phyloP scores from a whole-genome alignment of 1,139 yeast genomes.

The Sugiyamaella castrensis region DNA sequence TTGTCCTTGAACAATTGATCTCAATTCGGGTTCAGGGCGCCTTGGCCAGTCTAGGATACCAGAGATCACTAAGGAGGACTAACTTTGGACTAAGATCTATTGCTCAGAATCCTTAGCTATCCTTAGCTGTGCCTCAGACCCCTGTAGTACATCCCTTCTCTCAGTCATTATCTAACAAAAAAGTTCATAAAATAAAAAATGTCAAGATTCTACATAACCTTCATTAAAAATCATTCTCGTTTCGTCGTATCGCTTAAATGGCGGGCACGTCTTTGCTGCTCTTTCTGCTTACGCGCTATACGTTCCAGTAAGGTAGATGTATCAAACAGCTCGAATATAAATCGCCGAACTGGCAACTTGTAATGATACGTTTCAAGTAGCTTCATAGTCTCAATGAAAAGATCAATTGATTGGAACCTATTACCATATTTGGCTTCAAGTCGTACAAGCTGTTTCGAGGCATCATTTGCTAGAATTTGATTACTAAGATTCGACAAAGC shows the following conservation, averaged over 20 bases:
- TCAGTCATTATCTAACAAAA: too few relatives aligned
- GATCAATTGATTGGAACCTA: constrained; percentile 54
- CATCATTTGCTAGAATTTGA: constrained; percentile 60
- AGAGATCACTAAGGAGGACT: too few relatives aligned
- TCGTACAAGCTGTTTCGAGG: constrained; percentile 58
- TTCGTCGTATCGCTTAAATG: constrained; percentile 22
- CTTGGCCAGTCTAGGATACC: too few relatives aligned
- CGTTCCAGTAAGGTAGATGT: constrained; percentile 56
- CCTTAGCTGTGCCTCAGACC: too few relatives aligned
- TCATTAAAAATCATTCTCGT: constrained; percentile 18
- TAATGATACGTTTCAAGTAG: constrained; percentile 66
- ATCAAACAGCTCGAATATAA: constrained; percentile 65
- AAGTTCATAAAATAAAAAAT: too few relatives aligned
- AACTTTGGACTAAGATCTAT: too few relatives aligned
- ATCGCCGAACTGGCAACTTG: constrained; percentile 60
- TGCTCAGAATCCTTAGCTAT: too few relatives aligned
- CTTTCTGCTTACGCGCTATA: constrained; percentile 27
- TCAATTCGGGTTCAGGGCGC: too few relatives aligned
- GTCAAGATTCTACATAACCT: neutral
- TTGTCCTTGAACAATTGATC: too few relatives aligned
- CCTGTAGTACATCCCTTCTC: too few relatives aligned
- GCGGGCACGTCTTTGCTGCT: constrained; percentile 25
- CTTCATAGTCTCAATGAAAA: constrained; percentile 59
- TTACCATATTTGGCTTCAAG: constrained; percentile 54
- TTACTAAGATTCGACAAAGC: constrained; percentile 62